phyloP scores from a whole-genome alignment of 2,329 filamentous ascomycete genomes.

The Sporothrix curviconia region DNA sequence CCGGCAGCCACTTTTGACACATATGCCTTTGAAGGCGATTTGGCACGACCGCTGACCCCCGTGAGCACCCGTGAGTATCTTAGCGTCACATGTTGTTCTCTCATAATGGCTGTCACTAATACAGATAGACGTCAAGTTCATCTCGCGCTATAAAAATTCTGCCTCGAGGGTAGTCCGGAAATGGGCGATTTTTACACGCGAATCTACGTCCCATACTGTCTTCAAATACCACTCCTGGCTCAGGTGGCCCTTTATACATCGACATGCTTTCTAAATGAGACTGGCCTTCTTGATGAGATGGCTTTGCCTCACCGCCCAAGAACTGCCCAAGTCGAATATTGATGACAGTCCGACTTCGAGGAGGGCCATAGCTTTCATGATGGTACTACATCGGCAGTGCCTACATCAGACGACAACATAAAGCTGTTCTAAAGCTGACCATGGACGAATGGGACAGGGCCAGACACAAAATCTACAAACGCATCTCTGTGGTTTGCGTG shows the following conservation, averaged over 20 bases:
- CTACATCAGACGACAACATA: slow-evolving; percentile 41
- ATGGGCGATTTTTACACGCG: slow-evolving; percentile 39
- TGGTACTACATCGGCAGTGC: too few relatives aligned
- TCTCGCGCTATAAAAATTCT: slow-evolving; percentile 46
- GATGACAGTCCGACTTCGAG: too few relatives aligned
- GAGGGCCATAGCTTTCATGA: too few relatives aligned
- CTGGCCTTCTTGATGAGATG: slow-evolving; percentile 38
- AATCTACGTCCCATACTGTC: slow-evolving; percentile 40
- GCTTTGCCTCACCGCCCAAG: slow-evolving; percentile 38
- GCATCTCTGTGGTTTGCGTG: slow-evolving; percentile 41
- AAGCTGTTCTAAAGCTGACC: slow-evolving; percentile 43
- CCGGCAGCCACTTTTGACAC: slow-evolving; percentile 30
- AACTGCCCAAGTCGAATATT: too few relatives aligned
- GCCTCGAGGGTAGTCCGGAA: slow-evolving; percentile 42
- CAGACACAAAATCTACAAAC: slow-evolving; percentile 37
- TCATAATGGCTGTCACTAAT: not conserved
- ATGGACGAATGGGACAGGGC: slow-evolving; percentile 50
- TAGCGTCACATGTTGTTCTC: too few relatives aligned
- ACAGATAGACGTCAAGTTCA: slow-evolving; percentile 38
- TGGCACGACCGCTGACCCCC: slow-evolving; percentile 42
- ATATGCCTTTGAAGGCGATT: slow-evolving; percentile 36
- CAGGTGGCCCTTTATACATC: slow-evolving; percentile 45
- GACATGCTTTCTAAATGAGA: slow-evolving; percentile 45
- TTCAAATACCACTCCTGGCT: slow-evolving; percentile 43
- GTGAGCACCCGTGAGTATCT: slow-evolving; percentile 27